These are phyloP conservation scores for Prinsepia uniflora DNA, from an alignment of 306 rosid species.

Conservation along the genomic window DNA sequence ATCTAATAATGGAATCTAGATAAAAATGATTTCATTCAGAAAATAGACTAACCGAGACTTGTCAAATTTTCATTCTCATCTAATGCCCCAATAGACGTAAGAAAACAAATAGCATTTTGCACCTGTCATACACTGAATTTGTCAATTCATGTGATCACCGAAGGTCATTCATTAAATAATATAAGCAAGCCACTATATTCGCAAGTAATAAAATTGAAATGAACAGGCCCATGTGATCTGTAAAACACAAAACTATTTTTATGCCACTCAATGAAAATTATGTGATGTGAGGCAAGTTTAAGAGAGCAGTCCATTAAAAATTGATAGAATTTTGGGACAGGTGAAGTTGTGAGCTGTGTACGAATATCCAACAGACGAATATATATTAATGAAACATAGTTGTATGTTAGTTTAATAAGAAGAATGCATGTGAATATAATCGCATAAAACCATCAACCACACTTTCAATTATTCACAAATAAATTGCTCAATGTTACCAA, in stretches of 20 bases:
- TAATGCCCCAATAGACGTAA: constrained; percentile 86
- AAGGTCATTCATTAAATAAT: background rate
- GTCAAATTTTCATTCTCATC: constrained; percentile 86
- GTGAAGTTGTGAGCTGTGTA: background rate
- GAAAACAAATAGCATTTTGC: constrained; percentile 89
- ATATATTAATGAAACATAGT: background rate
- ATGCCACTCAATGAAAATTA: background rate
- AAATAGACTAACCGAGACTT: constrained; percentile 64
- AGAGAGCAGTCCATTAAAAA: background rate
- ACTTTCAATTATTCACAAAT: background rate
- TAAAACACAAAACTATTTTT: background rate
- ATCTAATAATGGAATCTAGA: background rate
- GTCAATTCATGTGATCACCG: constrained; percentile 10
- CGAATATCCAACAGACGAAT: background rate
- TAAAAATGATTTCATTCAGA: constrained; percentile 10
- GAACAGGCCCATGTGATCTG: background rate
- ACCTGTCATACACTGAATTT: constrained; percentile 49
- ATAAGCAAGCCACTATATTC: constrained; percentile 1
- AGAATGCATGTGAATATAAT: background rate
- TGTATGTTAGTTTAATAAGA: background rate
- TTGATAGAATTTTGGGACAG: constrained; percentile 1
- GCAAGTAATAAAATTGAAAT: background rate
- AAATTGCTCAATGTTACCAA: background rate
- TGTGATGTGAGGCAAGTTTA: background rate
- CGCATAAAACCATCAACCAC: background rate